Conservation (phyloP, 495 filamentous ascomycete species). For the Talaromyces thailandensis region DNA sequence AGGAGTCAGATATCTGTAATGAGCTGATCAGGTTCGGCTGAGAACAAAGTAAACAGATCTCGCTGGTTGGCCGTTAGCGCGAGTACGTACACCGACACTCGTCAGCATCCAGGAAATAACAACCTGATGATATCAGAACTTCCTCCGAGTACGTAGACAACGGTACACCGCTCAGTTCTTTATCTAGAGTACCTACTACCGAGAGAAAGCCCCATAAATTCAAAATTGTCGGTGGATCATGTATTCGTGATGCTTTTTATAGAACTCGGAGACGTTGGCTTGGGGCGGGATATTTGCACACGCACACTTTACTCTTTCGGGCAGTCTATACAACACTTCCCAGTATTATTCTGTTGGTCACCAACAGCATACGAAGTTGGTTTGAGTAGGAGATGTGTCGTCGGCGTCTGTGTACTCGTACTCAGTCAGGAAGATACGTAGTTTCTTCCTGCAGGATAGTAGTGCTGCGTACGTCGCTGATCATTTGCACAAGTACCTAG, state of each 20-base stretch:
- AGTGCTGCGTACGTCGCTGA: not conserved
- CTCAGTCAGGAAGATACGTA: not conserved
- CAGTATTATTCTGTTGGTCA: not conserved
- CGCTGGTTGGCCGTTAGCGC: not conserved
- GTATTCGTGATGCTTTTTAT: not conserved
- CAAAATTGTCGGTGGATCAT: not conserved
- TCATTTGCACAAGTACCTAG: not conserved
- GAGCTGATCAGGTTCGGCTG: no score
- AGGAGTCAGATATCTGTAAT: not conserved
- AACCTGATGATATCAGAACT: not conserved
- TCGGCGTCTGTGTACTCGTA: not conserved
- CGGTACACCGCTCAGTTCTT: not conserved
- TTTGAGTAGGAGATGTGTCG: not conserved
- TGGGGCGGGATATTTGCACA: not conserved
- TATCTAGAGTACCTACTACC: not conserved
- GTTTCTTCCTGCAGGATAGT: not conserved
- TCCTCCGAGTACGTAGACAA: not conserved
- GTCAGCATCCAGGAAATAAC: not conserved
- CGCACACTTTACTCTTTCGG: not conserved
- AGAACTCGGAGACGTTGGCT: not conserved
- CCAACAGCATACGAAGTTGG: not conserved
- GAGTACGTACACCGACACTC: not conserved
- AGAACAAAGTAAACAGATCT: no score
- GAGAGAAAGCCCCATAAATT: not conserved
- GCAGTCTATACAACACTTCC: not conserved